A percentile compares a stretch with the other conserved stretches of the same genome.
Conservation (phyloP, 2,329 filamentous ascomycete species). For the Fusarium sp. region DNA sequence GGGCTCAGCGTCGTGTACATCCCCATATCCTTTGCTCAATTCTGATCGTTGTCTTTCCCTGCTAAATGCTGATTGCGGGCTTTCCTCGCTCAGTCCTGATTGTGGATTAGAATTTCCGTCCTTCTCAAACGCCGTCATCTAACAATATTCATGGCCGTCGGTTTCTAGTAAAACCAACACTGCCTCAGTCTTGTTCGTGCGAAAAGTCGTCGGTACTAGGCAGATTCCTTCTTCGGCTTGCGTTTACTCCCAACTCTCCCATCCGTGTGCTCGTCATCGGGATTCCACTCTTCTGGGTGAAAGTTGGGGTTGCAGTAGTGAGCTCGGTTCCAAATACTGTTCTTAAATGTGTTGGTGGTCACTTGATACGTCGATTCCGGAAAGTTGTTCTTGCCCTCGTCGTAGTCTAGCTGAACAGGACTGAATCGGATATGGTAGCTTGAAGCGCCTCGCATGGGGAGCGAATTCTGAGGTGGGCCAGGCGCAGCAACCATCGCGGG, state of each 20-base stretch:
- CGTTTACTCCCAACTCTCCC: conserved; percentile 44
- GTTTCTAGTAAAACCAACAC: conserved; percentile 13
- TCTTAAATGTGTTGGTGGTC: conserved; percentile 71
- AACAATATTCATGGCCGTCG: conserved; percentile 11
- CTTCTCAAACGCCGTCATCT: conserved; percentile 4
- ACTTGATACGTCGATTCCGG: conserved; percentile 60
- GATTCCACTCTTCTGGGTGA: conserved; percentile 59
- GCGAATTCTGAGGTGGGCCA: conserved; percentile 23
- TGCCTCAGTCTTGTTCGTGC: background rate
- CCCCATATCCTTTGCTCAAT: background rate
- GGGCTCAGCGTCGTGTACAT: background rate
- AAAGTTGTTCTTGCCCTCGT: conserved; percentile 59
- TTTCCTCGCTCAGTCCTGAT: background rate
- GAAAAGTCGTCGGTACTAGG: background rate
- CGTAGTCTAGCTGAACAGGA: conserved; percentile 59
- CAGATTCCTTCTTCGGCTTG: conserved; percentile 42
- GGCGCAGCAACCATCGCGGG: conserved; percentile 37
- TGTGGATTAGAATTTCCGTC: background rate
- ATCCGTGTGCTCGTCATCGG: conserved; percentile 54
- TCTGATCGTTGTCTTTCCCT: background rate
- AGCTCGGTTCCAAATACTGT: conserved; percentile 74
- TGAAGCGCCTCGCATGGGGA: conserved; percentile 23
- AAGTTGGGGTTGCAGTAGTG: conserved; percentile 73
- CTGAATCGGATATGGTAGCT: conserved; percentile 62
- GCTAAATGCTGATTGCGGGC: background rate